Base-by-base conservation (phyloP, 176 grass and related monocot species). In the Sorghum bicolor region DNA sequence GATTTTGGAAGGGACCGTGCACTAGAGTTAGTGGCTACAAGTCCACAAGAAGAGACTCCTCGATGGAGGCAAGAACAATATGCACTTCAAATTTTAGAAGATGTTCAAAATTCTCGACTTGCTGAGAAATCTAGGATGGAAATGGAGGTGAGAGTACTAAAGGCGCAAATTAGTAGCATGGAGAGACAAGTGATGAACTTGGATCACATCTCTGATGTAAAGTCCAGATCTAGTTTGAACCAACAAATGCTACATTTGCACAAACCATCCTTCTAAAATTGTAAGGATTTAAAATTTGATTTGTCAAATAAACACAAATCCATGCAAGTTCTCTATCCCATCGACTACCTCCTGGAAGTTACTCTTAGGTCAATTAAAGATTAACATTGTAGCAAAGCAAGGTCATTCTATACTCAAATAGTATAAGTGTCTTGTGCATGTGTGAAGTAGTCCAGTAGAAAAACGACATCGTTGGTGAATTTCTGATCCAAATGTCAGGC, bases 61-160 rank as follows among this genome's bases (percentile, higher is more conserved):
- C 75, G 81, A 65, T 84, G 84, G 89, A 75, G 77, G 71, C 89
- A 91, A 80, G 89, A 91, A 52, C 85, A 87, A 44, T 80, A 64
- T 6, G 72, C 78, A 72, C 83, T 86, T 36, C 84, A 82, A 73
- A 82, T 90, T 71, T 78, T 90, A 43, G 79, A 86, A 78, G 83
- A 90, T 25, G 88, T 82, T 73, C 67, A 82, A 13, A 82, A 60
- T 82, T 34, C 80, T 72, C 66, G 66, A 29, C 29, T 40, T 58
- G 32, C 67, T 58, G 80, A 82, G 80, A 82, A 72, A 60, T 72
- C 48, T 39, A 71, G 50, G 66, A 71, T 82, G 76, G 79, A 90
- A 62, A 86, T 83, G 88, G 78, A 90, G 68, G 80, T 87, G 7
- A 80, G 64, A 87, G 70, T 80, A 71, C 76, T 91, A 6, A 91